Conservation (phyloP, 768 basidiomycete species). For the Hypholoma fasciculare region DNA sequence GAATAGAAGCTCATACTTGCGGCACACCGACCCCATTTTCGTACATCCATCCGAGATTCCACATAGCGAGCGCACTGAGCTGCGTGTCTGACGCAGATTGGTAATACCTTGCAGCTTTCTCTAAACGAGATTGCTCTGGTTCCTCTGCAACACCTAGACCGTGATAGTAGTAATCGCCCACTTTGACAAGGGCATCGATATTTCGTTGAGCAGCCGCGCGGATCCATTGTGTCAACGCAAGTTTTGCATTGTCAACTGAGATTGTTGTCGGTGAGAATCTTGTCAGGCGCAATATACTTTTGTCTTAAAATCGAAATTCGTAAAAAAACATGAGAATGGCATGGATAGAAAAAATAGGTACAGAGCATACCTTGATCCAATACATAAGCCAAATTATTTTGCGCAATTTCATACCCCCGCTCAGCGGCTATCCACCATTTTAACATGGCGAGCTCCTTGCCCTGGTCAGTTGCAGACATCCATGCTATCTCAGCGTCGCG, state of each 20-base stretch:
- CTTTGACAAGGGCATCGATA: conserved; percentile 96
- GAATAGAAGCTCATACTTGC: conserved; percentile 46
- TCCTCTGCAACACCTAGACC: conserved; percentile 81
- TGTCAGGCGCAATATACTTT: conserved; percentile 66
- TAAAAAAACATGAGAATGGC: neutral
- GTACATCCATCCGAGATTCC: conserved; percentile 99
- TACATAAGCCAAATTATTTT: conserved; percentile 92
- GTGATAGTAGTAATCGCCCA: conserved; percentile 96
- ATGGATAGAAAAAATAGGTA: neutral
- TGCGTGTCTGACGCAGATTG: conserved; percentile 94
- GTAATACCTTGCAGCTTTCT: conserved; percentile 93
- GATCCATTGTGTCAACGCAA: conserved; percentile 92
- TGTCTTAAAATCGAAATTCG: conserved; percentile 45
- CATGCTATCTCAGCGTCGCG: conserved; percentile 79
- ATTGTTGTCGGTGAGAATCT: conserved; percentile 69
- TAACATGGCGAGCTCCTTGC: conserved; percentile 82
- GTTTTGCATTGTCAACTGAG: conserved; percentile 78
- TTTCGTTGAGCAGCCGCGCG: conserved; percentile 93
- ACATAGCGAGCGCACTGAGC: conserved; percentile 92
- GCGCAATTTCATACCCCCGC: conserved; percentile 86
- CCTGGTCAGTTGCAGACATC: conserved; percentile 67
- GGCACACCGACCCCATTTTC: conserved; percentile 93
- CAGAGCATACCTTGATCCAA: conserved; percentile 76
- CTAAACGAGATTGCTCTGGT: conserved; percentile 58
- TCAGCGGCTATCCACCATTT: conserved; percentile 97